Evolutionary conservation across 257 asterid species (phyloP).

Genomic region (Vinca minor): DNA sequence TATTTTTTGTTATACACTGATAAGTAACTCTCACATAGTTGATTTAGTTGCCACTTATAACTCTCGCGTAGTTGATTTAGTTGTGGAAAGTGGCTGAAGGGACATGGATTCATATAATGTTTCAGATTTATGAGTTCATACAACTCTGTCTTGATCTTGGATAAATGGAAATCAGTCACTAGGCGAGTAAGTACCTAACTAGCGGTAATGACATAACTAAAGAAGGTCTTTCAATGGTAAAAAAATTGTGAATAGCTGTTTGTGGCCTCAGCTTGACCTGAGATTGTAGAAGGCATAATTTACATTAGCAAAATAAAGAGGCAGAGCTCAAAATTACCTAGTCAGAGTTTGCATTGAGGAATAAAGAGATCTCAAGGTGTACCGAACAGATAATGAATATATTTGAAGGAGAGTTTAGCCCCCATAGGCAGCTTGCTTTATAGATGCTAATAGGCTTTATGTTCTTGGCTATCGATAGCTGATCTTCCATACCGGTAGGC

Average conservation of each 20-base stretch:
- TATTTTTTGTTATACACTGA: neutral
- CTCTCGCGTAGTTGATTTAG: neutral
- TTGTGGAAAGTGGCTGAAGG: slow-evolving; percentile 2
- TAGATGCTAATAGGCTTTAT: neutral
- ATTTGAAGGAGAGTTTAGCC: neutral
- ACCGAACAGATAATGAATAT: neutral
- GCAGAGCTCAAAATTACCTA: neutral
- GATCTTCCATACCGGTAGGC: neutral
- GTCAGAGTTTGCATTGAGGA: neutral
- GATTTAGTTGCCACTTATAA: neutral
- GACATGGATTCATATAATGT: neutral
- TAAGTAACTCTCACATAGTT: neutral
- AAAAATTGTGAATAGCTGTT: no score
- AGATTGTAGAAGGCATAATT: neutral
- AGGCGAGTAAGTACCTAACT: neutral
- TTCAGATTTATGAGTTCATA: neutral
- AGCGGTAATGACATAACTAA: no score
- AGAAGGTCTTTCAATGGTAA: no score
- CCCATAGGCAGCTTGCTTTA: neutral
- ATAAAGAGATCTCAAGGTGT: neutral
- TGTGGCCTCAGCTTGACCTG: no score
- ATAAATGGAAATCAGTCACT: neutral
- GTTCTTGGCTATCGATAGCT: neutral
- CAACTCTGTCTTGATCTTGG: neutral
- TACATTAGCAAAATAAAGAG: neutral